A percentile compares a stretch with the other conserved stretches of the same genome.
Conservation (phyloP, 2,329 filamentous ascomycete species). For the Penicillium sp. region DNA sequence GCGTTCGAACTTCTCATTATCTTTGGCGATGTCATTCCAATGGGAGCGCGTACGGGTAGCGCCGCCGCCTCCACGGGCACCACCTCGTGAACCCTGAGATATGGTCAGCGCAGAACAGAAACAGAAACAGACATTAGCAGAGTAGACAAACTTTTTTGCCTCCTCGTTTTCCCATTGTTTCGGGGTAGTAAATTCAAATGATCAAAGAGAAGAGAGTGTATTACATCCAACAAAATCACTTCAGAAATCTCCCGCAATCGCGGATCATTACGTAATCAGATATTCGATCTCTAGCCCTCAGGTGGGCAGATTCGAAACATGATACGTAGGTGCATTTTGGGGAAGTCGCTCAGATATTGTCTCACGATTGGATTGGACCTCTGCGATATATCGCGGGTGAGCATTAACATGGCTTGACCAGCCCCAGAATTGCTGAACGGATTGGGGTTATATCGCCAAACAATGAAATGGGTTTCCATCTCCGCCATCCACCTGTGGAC, state of each 20-base stretch:
- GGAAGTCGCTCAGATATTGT: neutral
- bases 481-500: neutral
- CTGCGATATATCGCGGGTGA: neutral
- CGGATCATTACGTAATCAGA: slow-evolving; percentile 7
- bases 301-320: slow-evolving; percentile 11
- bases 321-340: neutral
- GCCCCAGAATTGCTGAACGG: neutral
- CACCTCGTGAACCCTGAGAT: slow-evolving; percentile 43
- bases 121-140: neutral
- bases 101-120: slow-evolving; percentile 15
- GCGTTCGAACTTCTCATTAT: slow-evolving; percentile 80
- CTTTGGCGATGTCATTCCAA: slow-evolving; percentile 68
- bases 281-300: neutral
- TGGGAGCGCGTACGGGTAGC: slow-evolving; percentile 42
- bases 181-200: slow-evolving; percentile 5
- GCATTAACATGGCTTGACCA: neutral
- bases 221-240: slow-evolving; percentile 6
- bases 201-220: neutral
- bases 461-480: neutral
- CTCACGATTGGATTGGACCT: neutral
- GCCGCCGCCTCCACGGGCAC: slow-evolving; percentile 48
- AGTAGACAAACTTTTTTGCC: slow-evolving; percentile 29
- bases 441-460: neutral
- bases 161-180: slow-evolving; percentile 34
- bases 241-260: slow-evolving; percentile 19